Evolutionary conservation across 179 eudicot species (phyloP).

Genomic region (Beta lomatogona): DNA sequence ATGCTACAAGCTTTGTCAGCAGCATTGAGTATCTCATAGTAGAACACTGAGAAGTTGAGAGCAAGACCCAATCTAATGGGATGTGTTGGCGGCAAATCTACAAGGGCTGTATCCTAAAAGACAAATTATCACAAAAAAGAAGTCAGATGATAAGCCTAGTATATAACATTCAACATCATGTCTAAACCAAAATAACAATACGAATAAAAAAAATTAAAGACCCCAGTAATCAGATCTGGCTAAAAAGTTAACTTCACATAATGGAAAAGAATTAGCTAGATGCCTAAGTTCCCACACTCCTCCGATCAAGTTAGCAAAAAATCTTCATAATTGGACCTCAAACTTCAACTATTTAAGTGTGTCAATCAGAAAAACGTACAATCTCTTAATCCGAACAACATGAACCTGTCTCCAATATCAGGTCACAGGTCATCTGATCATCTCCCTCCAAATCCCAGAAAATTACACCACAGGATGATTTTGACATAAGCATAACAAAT

Average conservation of each 20-base stretch:
- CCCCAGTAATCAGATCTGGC: too few relatives aligned
- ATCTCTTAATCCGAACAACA: not conserved
- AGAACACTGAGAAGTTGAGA: conserved; percentile 74
- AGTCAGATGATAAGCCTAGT: not conserved
- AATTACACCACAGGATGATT: not conserved
- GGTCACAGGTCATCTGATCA: not conserved
- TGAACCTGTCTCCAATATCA: not conserved
- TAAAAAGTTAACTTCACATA: not conserved
- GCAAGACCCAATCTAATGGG: conserved; percentile 76
- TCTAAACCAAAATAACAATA: not conserved
- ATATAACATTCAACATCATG: not conserved
- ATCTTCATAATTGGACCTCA: not conserved
- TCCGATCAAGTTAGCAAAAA: not conserved
- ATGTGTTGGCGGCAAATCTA: conserved; percentile 68
- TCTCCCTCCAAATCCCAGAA: not conserved
- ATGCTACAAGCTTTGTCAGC: conserved; percentile 73
- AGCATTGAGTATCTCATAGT: conserved; percentile 71
- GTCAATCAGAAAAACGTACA: not conserved
- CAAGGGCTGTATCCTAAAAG: conserved; percentile 57
- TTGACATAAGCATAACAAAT: not conserved
- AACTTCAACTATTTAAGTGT: not conserved
- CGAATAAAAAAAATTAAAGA: not conserved
- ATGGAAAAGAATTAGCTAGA: not conserved
- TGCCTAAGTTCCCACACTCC: not conserved
- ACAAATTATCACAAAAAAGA: not conserved